Conservation (phyloP, 169 alveolate species). For the Theileria annulata region DNA sequence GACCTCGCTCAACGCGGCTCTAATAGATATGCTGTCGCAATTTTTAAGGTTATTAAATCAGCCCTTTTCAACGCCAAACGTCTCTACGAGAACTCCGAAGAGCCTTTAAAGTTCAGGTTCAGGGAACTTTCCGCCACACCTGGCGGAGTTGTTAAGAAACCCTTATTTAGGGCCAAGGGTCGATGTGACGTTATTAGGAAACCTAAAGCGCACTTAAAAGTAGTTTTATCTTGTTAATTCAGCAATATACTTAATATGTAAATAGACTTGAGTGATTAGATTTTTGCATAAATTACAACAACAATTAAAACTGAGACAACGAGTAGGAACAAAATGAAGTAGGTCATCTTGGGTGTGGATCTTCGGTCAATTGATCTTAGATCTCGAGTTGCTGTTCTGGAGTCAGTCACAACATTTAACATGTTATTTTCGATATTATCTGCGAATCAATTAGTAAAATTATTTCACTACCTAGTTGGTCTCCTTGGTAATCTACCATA, state of each 20-base stretch:
- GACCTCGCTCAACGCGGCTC: constrained; percentile 63
- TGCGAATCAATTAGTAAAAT: not conserved
- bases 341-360: constrained; percentile 4
- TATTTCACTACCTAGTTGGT: constrained; percentile 45
- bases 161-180: constrained; percentile 66
- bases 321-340: constrained; percentile 1
- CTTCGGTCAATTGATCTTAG: constrained; percentile 18
- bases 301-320: not conserved
- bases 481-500: constrained; percentile 62
- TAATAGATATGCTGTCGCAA: constrained; percentile 59
- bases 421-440: constrained; percentile 61
- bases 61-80: constrained; percentile 53
- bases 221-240: constrained; percentile 44
- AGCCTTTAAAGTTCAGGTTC: constrained; percentile 52
- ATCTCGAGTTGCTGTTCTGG: constrained; percentile 35
- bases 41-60: constrained; percentile 60
- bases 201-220: constrained; percentile 63
- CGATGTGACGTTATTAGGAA: constrained; percentile 60
- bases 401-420: constrained; percentile 38
- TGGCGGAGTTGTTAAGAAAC: constrained; percentile 62
- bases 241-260: not conserved
- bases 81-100: constrained; percentile 44
- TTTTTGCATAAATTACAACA: not conserved
- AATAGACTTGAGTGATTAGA: not conserved
- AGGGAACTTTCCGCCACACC: constrained; percentile 54